Evolutionary conservation across 2,329 filamentous ascomycete species (phyloP), one percentile per base, ranked within the genome.

Genomic region (Pseudofabraea citricarpa): DNA sequence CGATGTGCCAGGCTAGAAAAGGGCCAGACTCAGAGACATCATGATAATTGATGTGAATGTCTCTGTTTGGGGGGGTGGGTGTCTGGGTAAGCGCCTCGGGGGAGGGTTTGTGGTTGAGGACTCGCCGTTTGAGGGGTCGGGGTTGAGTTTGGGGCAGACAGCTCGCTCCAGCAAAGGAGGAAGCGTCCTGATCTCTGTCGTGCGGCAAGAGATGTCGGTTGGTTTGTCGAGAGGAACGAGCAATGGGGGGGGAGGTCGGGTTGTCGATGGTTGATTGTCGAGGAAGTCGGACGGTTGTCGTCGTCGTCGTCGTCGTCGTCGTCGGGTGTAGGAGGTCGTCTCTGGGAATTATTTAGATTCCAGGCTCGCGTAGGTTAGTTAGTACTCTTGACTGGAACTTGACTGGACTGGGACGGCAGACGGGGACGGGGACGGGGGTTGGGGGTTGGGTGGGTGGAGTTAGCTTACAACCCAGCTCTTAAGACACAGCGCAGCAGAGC

Each of bases 11-110:
- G 40, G 40, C 44, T 46, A 46, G 33, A 20, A 42, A 15, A 19
- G 16, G 15, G 35, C 39, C 31, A 19, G 5, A 19, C 18, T 8
- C n/a, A 41, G 32, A 46, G 44, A 46, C 44, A 46, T 46, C 44
- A 37, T 46, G 39, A n/a, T 18, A 19, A 27, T 26, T 36, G 33
- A 27, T 38, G 41, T 9, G 37, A 33, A 37, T 43, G 41, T 43
- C 41, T 43, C 41, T 18, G 32, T 21, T n/a, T 21, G 27, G 18
- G 24, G 16, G 38, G 26, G 13, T 10, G 26, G 5, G 16, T 21
- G 12, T 20, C 21, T 35, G 26, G 37, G 37, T 40, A 40, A 40
- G 37, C 37, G 37, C 22, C 40, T 3, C 18, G 6, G 21, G 24
- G 35, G 35, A 13, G 5, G 13, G 33, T 21, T 31, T 6, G 27